Evolutionary conservation across 768 basidiomycete species (phyloP).

Genomic region (Calocybe cyanea): DNA sequence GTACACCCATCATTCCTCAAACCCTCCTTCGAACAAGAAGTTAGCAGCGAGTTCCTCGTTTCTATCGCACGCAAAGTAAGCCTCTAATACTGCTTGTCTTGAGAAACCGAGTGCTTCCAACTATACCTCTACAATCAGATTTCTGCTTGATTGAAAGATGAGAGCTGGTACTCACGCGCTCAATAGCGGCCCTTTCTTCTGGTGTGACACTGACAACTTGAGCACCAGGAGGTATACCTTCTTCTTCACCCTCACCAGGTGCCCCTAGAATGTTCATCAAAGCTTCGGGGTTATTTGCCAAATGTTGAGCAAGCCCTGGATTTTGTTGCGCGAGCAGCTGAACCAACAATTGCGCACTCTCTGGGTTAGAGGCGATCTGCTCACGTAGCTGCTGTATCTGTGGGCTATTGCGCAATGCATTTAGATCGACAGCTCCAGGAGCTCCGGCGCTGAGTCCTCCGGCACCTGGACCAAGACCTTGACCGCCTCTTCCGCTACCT

Average conservation of each 20-base stretch:
- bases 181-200: constrained; percentile 87
- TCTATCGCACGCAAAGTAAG: constrained; percentile 93
- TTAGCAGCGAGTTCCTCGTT: constrained; percentile 97
- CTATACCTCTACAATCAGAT: constrained; percentile 36
- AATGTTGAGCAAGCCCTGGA: constrained; percentile 66
- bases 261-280: constrained; percentile 62
- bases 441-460: constrained; percentile 22
- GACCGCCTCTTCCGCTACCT: constrained; percentile 36
- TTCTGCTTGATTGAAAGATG: not conserved
- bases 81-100: constrained; percentile 77
- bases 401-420: constrained; percentile 55
- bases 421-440: constrained; percentile 42
- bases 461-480: not conserved
- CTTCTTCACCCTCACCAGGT: constrained; percentile 39
- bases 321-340: constrained; percentile 78
- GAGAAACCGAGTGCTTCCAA: constrained; percentile 86
- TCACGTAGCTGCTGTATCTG: constrained; percentile 72
- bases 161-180: constrained; percentile 57
- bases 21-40: constrained; percentile 76
- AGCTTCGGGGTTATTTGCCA: constrained; percentile 70
- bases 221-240: constrained; percentile 42
- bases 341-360: constrained; percentile 69
- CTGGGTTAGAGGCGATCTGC: constrained; percentile 74
- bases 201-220: constrained; percentile 74
- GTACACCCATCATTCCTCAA: constrained; percentile 40